Base-by-base conservation (phyloP, 1,284 basidiomycete genomes). In the Neotropicomus parvogracilis region DNA sequence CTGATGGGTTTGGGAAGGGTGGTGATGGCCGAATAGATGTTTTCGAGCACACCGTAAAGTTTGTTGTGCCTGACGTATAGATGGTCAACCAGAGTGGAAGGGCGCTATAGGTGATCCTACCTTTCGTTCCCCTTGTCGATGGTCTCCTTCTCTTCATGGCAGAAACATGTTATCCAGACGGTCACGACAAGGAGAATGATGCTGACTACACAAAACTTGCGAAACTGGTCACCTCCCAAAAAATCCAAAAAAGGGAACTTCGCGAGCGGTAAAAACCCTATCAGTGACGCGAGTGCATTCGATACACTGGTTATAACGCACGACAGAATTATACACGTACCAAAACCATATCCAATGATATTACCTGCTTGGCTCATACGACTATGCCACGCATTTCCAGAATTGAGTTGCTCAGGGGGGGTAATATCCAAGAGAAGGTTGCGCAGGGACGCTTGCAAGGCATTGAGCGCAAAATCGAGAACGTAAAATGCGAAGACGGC, bases 331-430 rank as follows among this genome's bases (percentile, higher is more conserved):
- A 29, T 36, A 8, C 10, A 64, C 78, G 52, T 63, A 85, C 90
- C 92, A 60, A 94, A 87, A 2, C 88, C 89, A 68, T 86, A 97
- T 2, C 95, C 94, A 55, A 95, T 69, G 46, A 97, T 95, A 62
- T 94, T 97, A 20, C 92, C 94, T n/a, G 91, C 83, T 64, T 97
- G 92, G 40, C 84, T 87, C 88, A 97, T 95, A 49, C 92, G 78
- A 14, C 94, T 91, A 59, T 97, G 93, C 95, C 95, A 99, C n/a
- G 95, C 95, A 70, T 97, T 99, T 6, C 89, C 94, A 13, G 84
- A 78, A 54, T 87, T 93, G 29, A 97, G 80, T 67, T 98, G 94
- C 54, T 87, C 79, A 4, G 85, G 79, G 4, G 93, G 93, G 0
- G 91, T 84, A 38, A 94, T 73, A 65, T 99, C 95, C 49, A 99